Percentiles rank a stretch among this genome's conserved stretches.
Evolutionary conservation across 371 early-diverging fungal species (phyloP).

Genomic region (Nematocida ausubeli): DNA sequence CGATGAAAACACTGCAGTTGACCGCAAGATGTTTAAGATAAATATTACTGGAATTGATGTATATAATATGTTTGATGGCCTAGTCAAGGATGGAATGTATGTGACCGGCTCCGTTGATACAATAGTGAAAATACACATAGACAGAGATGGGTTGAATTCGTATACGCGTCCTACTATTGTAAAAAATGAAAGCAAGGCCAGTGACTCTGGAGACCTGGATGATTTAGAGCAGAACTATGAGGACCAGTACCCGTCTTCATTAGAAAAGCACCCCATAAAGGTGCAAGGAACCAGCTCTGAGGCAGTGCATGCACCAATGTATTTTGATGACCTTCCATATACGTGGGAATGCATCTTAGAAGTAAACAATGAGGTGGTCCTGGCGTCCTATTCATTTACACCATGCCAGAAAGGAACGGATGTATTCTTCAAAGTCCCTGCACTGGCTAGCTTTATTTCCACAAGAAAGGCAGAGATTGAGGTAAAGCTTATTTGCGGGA

Average conservation of each 20-base stretch:
- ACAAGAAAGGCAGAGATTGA: slow-evolving; percentile 13
- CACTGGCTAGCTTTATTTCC: slow-evolving; percentile 4
- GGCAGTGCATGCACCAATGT: slow-evolving; percentile 32
- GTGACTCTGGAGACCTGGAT: not conserved
- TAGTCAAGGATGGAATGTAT: not conserved
- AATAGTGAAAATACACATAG: not conserved
- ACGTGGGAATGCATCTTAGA: slow-evolving; percentile 19
- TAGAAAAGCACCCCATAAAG: slow-evolving; percentile 25
- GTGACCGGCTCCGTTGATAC: slow-evolving; percentile 3
- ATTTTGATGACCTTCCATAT: not conserved
- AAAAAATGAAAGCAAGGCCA: not conserved
- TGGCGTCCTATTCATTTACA: slow-evolving; percentile 25
- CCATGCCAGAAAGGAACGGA: slow-evolving; percentile 22
- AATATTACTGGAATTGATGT: slow-evolving; percentile 22
- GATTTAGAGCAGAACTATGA: not conserved
- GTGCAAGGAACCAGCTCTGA: not conserved
- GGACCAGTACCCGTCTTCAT: not conserved
- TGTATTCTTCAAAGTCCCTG: slow-evolving; percentile 34
- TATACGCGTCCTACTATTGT: not conserved
- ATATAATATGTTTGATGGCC: slow-evolving; percentile 32
- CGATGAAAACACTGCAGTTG: slow-evolving; percentile 25
- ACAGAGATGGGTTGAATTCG: not conserved
- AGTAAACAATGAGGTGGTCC: slow-evolving; percentile 12
- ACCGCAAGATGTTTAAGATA: slow-evolving; percentile 24
- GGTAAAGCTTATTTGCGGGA: slow-evolving; percentile 1